Percentiles rank a stretch among this genome's conserved stretches.
Conservation (phyloP, 129 eudicot species). For the Apium graveolens region DNA sequence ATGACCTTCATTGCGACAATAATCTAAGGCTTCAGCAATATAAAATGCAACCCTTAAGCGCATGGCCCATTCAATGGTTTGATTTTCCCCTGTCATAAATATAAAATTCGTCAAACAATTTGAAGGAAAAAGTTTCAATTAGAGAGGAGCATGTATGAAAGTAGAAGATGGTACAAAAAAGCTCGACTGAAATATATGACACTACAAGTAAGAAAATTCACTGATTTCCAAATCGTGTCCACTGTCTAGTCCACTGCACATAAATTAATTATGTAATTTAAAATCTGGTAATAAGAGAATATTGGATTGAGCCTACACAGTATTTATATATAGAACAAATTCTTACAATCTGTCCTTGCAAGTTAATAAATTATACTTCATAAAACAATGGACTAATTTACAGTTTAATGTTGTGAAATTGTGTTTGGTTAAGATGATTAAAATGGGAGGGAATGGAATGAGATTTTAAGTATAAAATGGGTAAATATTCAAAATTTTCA, state of each 20-base stretch:
- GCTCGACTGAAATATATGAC: not conserved
- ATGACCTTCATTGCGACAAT: conserved; percentile 61
- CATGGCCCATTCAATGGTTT: conserved; percentile 91
- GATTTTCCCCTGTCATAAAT: conserved; percentile 71
- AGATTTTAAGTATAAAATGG: no score
- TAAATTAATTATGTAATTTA: not conserved
- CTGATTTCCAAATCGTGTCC: not conserved
- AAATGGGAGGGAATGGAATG: no score
- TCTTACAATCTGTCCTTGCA: not conserved
- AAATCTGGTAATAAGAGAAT: no score
- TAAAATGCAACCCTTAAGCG: conserved; percentile 76
- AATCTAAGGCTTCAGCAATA: conserved; percentile 77
- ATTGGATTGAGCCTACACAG: not conserved
- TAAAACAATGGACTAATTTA: not conserved
- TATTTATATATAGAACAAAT: not conserved
- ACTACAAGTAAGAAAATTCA: not conserved
- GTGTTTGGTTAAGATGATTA: no score
- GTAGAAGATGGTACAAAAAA: not conserved
- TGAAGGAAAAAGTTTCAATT: not conserved
- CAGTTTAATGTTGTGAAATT: no score
- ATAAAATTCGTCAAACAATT: not conserved
- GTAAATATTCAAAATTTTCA: no score
- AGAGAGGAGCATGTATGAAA: conserved; percentile 1
- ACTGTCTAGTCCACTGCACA: not conserved
- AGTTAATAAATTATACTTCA: not conserved